phyloP scores from a whole-genome alignment of 1,139 yeast species.

The Wickerhamomyces sp. region DNA sequence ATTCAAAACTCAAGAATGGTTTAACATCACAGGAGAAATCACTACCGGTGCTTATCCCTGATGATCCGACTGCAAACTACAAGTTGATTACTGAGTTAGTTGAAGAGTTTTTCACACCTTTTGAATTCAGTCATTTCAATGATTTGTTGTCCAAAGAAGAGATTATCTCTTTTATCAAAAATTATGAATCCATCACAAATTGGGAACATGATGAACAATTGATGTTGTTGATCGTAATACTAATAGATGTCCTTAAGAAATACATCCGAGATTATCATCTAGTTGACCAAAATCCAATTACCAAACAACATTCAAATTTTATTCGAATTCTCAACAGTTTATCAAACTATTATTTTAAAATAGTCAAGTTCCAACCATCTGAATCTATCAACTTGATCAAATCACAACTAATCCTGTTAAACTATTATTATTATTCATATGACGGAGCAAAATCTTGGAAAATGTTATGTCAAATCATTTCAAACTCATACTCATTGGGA shows the following conservation, averaged over 20 bases:
- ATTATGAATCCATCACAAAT: not conserved
- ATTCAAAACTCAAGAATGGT: not conserved
- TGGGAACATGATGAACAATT: slow-evolving; percentile 18
- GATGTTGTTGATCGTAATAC: slow-evolving; percentile 14
- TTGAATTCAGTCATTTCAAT: slow-evolving; percentile 9
- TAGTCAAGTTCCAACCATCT: slow-evolving; percentile 12
- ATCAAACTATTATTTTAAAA: slow-evolving; percentile 11
- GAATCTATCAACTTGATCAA: slow-evolving; percentile 14
- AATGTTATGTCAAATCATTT: slow-evolving; percentile 14
- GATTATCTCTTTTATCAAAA: slow-evolving; percentile 9
- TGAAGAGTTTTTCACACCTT: slow-evolving; percentile 8
- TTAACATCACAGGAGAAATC: slow-evolving; percentile 6
- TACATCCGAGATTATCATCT: slow-evolving; percentile 1
- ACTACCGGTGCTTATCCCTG: slow-evolving; percentile 9
- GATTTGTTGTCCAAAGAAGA: slow-evolving; percentile 14
- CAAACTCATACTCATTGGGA: slow-evolving; percentile 18
- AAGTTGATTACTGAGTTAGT: slow-evolving; percentile 7
- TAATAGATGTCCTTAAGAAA: slow-evolving; percentile 18
- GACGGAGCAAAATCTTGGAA: slow-evolving; percentile 19
- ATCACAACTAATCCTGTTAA: slow-evolving; percentile 14
- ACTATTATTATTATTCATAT: slow-evolving; percentile 14
- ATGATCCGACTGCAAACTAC: slow-evolving; percentile 5
- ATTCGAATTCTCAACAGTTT: not conserved
- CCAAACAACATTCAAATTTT: too few relatives aligned
- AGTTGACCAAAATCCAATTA: slow-evolving; percentile 1